These are phyloP conservation scores for Ascochyta rabiei DNA, from an alignment of 2,329 filamentous ascomycete genomes.

Conservation along the genomic window DNA sequence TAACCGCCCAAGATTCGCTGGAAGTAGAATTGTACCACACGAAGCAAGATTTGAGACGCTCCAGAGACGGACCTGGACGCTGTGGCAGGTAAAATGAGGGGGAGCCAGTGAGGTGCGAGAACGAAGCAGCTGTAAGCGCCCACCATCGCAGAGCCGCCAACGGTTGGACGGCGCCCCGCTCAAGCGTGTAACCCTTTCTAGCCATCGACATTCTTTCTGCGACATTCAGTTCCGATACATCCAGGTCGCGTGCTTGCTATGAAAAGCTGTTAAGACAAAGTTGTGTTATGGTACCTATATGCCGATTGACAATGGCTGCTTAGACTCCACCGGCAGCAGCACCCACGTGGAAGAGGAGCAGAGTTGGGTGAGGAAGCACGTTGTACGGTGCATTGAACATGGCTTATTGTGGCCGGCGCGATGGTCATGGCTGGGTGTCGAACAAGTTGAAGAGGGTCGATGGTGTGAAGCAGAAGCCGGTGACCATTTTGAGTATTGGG, in stretches of 20 bases:
- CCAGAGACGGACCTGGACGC: constrained; percentile 37
- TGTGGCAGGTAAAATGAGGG: constrained; percentile 35
- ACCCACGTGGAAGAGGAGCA: no score
- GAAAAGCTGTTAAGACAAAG: not conserved
- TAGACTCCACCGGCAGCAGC: not conserved
- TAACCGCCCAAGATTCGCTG: constrained; percentile 49
- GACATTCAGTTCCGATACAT: constrained; percentile 6
- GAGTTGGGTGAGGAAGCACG: not conserved
- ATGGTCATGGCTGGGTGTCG: not conserved
- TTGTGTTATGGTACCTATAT: not conserved
- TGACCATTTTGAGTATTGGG: not conserved
- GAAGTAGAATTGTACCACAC: constrained; percentile 40
- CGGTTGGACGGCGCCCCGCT: constrained; percentile 20
- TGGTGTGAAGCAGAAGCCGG: not conserved
- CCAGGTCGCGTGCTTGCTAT: constrained; percentile 6
- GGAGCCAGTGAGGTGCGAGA: constrained; percentile 37
- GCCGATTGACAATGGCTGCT: not conserved
- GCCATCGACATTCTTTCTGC: constrained; percentile 9
- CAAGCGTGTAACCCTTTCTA: constrained; percentile 16
- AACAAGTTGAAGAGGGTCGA: not conserved
- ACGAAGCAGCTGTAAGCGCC: constrained; percentile 31
- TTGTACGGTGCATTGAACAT: not conserved
- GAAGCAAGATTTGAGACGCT: constrained; percentile 46
- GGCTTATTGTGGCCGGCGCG: not conserved
- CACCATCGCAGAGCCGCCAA: constrained; percentile 29